A percentile compares a stretch with the other conserved stretches of the same genome.
phyloP scores from a whole-genome alignment of 495 filamentous ascomycete species.

The Letharia lupina region DNA sequence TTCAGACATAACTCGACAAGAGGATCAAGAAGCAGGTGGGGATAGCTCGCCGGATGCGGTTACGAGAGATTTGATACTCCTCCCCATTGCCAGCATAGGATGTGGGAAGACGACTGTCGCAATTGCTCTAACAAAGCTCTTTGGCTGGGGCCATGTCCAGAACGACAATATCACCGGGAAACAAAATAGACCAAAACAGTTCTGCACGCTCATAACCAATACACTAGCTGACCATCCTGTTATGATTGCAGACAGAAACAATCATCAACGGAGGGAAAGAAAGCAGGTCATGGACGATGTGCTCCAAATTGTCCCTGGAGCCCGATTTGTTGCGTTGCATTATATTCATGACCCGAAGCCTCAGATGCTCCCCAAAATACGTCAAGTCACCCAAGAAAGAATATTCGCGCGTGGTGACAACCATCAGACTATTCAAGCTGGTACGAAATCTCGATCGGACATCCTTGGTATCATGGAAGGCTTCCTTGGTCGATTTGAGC shows the following conservation, averaged over 20 bases:
- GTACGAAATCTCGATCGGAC: slow-evolving; percentile 53
- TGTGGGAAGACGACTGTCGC: slow-evolving; percentile 96
- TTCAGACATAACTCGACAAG: slow-evolving; percentile 67
- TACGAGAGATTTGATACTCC: slow-evolving; percentile 60
- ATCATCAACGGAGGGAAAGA: slow-evolving; percentile 79
- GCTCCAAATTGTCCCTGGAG: slow-evolving; percentile 45
- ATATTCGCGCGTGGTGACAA: slow-evolving; percentile 86
- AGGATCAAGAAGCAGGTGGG: slow-evolving; percentile 33
- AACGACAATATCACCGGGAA: slow-evolving; percentile 91
- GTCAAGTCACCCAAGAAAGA: slow-evolving; percentile 64
- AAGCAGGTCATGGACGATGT: slow-evolving; percentile 80
- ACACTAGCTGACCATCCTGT: slow-evolving; percentile 52
- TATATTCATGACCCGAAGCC: slow-evolving; percentile 69
- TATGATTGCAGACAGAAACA: slow-evolving; percentile 90
- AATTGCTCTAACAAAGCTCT: slow-evolving; percentile 71
- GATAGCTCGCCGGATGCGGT: slow-evolving; percentile 34
- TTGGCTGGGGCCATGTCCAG: slow-evolving; percentile 89
- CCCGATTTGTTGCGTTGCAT: slow-evolving; percentile 80
- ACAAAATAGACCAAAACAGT: slow-evolving; percentile 58
- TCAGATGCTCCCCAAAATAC: slow-evolving; percentile 51
- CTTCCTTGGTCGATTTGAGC: slow-evolving; percentile 80
- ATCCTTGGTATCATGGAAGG: slow-evolving; percentile 90
- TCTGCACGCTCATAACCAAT: slow-evolving; percentile 57
- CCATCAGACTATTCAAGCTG: slow-evolving; percentile 91
- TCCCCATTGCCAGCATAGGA: slow-evolving; percentile 83